Percentiles rank a stretch among this genome's conserved stretches.
Evolutionary conservation across 2,329 filamentous ascomycete species (phyloP).

Genomic region (Nigrospora sphaerica): DNA sequence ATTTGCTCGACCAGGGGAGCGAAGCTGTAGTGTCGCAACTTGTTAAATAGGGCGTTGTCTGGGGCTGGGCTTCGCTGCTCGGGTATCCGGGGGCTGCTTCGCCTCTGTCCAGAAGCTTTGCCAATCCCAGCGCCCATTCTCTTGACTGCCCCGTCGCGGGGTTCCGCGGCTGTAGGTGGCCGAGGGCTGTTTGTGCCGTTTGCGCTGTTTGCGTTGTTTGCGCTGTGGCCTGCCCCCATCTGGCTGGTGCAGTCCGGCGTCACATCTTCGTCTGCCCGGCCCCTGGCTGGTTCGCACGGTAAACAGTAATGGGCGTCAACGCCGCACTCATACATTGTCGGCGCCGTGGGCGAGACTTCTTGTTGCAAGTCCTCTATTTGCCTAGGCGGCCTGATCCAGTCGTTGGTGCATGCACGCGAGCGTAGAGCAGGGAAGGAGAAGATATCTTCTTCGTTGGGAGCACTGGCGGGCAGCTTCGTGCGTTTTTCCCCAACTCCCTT

Average conservation of each 20-base stretch:
- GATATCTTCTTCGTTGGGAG: neutral
- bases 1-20: conserved; percentile 15
- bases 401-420: conserved; percentile 16
- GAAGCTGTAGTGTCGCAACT: conserved; percentile 19
- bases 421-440: conserved; percentile 17
- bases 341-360: neutral
- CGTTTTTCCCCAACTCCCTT: neutral
- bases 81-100: conserved; percentile 6
- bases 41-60: conserved; percentile 8
- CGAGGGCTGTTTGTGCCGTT: neutral
- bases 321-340: conserved; percentile 12
- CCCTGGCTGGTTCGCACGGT: neutral
- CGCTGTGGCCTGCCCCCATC: neutral
- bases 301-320: conserved; percentile 17
- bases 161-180: neutral
- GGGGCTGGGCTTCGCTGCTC: neutral
- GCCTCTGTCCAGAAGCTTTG: conserved; percentile 9
- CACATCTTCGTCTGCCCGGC: neutral
- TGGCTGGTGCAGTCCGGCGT: conserved; percentile 1
- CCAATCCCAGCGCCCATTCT: conserved; percentile 11
- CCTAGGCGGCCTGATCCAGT: conserved; percentile 18
- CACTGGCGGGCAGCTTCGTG: neutral
- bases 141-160: neutral
- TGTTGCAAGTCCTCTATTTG: conserved; percentile 6
- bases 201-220: neutral